A percentile compares a stretch with the other conserved stretches of the same genome.
These are phyloP conservation scores for Phytophthora pluvialis DNA, from an alignment of 352 stramenopile species.

Conservation along the genomic window DNA sequence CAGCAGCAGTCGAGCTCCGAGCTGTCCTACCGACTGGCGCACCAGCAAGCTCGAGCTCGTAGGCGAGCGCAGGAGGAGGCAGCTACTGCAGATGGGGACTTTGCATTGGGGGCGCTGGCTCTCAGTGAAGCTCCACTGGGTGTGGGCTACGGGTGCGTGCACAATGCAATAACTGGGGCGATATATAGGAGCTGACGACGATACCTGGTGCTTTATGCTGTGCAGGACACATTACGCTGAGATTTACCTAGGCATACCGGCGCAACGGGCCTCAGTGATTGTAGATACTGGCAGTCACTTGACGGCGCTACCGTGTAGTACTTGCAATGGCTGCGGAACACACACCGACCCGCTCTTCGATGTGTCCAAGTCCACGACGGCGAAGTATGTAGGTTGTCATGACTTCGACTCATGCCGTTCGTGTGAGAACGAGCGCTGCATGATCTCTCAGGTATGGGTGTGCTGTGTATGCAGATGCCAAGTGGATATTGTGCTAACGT, in stretches of 20 bases:
- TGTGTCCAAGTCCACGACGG: constrained; percentile 77
- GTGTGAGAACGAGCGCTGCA: constrained; percentile 71
- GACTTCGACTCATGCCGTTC: constrained; percentile 56
- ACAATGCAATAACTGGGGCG: not conserved
- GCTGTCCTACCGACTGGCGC: constrained; percentile 21
- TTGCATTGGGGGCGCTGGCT: constrained; percentile 41
- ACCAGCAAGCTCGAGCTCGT: constrained; percentile 59
- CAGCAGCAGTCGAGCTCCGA: constrained; percentile 22
- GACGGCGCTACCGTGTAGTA: constrained; percentile 77
- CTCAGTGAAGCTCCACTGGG: constrained; percentile 70
- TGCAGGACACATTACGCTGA: constrained; percentile 85
- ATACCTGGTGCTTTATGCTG: constrained; percentile 9
- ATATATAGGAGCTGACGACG: not conserved
- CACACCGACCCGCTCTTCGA: constrained; percentile 84
- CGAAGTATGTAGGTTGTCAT: constrained; percentile 67
- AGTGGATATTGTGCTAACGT: not conserved
- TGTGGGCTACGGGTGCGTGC: constrained; percentile 68
- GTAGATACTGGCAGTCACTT: constrained; percentile 85
- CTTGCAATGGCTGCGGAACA: constrained; percentile 66
- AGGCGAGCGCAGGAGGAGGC: constrained; percentile 38
- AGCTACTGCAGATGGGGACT: constrained; percentile 13
- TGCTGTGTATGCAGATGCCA: not conserved
- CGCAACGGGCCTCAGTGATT: constrained; percentile 86
- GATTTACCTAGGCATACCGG: constrained; percentile 79
- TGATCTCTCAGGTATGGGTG: constrained; percentile 71